Evolutionary conservation across 371 early-diverging fungal species (phyloP).

Genomic region (Mucor indicus): DNA sequence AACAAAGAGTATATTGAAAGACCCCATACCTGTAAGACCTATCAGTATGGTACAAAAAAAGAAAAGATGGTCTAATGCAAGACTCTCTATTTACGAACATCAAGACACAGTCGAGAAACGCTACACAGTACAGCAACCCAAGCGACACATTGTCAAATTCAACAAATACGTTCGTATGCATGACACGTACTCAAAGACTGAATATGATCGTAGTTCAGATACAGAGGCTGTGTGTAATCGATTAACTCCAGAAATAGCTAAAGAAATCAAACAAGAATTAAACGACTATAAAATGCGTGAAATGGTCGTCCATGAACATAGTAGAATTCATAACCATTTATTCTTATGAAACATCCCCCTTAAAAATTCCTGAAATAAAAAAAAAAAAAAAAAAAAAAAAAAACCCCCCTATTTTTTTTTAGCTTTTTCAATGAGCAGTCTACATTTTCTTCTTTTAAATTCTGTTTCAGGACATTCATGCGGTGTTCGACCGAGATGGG

Average conservation of each 20-base stretch:
- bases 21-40: background rate
- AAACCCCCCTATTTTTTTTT: background rate
- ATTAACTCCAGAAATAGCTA: conserved; percentile 57
- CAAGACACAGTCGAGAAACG: background rate
- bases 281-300: conserved; percentile 71
- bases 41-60: background rate
- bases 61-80: background rate
- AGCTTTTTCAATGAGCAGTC: conserved; percentile 1
- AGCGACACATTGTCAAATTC: conserved; percentile 19
- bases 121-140: background rate
- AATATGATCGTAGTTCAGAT: conserved; percentile 70
- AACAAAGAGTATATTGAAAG: background rate
- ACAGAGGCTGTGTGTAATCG: conserved; percentile 51
- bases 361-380: background rate
- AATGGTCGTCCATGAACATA: conserved; percentile 70
- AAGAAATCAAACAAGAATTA: conserved; percentile 68
- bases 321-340: conserved; percentile 64
- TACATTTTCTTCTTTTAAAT: conserved; percentile 28
- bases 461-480: conserved; percentile 40
- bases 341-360: conserved; percentile 26
- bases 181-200: conserved; percentile 61
- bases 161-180: conserved; percentile 31
- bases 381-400: no score
- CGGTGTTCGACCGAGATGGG: conserved; percentile 27
- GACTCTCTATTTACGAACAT: background rate